Base-by-base conservation (phyloP, 495 filamentous ascomycete species). In the Acidiella bohemica region DNA sequence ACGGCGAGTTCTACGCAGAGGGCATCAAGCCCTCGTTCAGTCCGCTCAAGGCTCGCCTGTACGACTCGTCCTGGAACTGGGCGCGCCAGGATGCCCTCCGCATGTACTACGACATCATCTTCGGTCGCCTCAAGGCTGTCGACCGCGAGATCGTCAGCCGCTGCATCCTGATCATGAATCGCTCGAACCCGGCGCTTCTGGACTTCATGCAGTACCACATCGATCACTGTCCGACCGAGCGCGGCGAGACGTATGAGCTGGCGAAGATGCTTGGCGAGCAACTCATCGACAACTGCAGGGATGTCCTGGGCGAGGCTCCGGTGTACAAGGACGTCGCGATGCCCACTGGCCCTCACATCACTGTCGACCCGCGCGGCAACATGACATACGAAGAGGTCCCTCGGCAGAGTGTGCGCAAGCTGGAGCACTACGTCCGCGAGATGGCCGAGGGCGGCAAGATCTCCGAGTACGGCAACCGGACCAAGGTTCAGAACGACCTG, bases 151-250 rank as follows among this genome's bases (percentile, higher is more conserved):
- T 95, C 56, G 90, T 99, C 52, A 93, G 86, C 59, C 86, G 82
- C 53, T 96, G 90, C 62, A 99, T 99, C 56, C 81, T 81, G 42
- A 86, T 99, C 64, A 99, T 99, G 90, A 99, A 95, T 66, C 81
- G 88, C 20, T 93, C 90, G 18, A 99, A 94, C 54, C 92, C 90
- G 2, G 74, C 80, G 14, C 76, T 99, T 8, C 71, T 99, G 32
- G 88, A 99, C 48, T 96, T 95, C 64, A 99, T 99, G 90, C 92
- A 96, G 52, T 95, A 99, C 50, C 90, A 99, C 67, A 96, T 99
- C 59, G 92, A 99, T 55, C 86, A 95, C 66, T 96, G 90, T 66
- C 90, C 90, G 5, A 86, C 90, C 1, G 86, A 96, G 49, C 78
- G 86, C 12, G 90, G 90, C 36, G 90, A 99, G 61, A 99, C 92